Percentiles rank a stretch among this genome's conserved stretches.
Evolutionary conservation across 495 filamentous ascomycete species (phyloP).

Genomic region (Penicillium ucsense): DNA sequence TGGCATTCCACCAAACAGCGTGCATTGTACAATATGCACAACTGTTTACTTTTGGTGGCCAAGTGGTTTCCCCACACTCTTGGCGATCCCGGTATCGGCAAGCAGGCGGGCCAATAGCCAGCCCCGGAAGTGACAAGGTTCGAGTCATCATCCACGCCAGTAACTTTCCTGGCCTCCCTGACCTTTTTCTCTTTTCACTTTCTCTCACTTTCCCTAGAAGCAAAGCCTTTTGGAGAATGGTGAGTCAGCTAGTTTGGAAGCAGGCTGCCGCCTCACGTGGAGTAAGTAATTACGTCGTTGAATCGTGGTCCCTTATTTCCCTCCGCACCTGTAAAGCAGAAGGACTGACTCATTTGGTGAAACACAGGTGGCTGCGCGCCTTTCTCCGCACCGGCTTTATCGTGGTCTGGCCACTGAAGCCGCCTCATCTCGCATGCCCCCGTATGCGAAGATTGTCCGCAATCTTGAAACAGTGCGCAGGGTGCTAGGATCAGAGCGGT

Average conservation of each 20-base stretch:
- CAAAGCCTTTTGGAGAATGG: conserved; percentile 18
- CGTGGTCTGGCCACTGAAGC: conserved; percentile 24
- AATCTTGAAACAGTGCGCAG: conserved; percentile 23
- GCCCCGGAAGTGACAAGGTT: conserved; percentile 14
- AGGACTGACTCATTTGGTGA: conserved; percentile 1
- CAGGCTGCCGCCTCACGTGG: conserved; percentile 22
- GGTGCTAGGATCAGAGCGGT: conserved; percentile 32
- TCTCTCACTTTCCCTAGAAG: conserved; percentile 13
- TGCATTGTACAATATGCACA: no score
- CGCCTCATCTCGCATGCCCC: conserved; percentile 23
- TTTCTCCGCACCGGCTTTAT: conserved; percentile 20
- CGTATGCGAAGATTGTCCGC: conserved; percentile 22
- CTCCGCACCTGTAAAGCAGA: not conserved
- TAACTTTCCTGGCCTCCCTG: not conserved
- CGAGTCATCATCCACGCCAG: conserved; percentile 9
- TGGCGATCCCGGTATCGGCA: conserved; percentile 18
- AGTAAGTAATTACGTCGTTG: conserved; percentile 10
- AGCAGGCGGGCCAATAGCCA: conserved; percentile 11
- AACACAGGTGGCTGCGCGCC: conserved; percentile 15
- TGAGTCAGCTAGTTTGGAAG: conserved; percentile 28
- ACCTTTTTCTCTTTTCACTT: conserved; percentile 4
- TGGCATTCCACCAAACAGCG: no score
- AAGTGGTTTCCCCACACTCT: conserved; percentile 6
- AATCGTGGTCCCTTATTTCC: not conserved
- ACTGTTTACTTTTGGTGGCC: not conserved